phyloP scores from a whole-genome alignment of 2,329 filamentous ascomycete species.

The Metarhizium brunneum region DNA sequence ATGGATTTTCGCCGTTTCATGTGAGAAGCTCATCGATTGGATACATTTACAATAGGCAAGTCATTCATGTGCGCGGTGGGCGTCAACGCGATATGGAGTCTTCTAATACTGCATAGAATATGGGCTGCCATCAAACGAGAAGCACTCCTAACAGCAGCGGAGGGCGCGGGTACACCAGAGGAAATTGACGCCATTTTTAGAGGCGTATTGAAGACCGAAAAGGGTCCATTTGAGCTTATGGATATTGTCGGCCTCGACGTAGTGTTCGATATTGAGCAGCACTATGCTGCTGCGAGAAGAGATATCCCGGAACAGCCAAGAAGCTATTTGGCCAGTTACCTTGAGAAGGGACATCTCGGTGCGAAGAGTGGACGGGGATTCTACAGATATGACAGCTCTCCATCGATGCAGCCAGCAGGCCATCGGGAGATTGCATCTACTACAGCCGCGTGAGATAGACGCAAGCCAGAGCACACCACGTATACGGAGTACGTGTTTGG shows the following conservation, averaged over 20 bases:
- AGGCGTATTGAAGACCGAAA: conserved; percentile 19
- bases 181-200: conserved; percentile 23
- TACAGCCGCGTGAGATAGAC: background rate
- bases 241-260: conserved; percentile 22
- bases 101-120: conserved; percentile 12
- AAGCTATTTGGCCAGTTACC: conserved; percentile 14
- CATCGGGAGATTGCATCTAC: background rate
- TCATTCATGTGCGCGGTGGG: background rate
- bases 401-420: background rate
- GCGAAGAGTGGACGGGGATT: conserved; percentile 21
- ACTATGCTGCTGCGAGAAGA: conserved; percentile 17
- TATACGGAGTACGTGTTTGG: background rate
- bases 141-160: conserved; percentile 19
- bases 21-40: conserved; percentile 21
- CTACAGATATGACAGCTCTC: conserved; percentile 8
- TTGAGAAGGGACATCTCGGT: conserved; percentile 17
- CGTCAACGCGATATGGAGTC: background rate
- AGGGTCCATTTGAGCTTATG: conserved; percentile 22
- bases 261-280: conserved; percentile 21
- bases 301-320: conserved; percentile 16
- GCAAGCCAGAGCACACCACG: background rate
- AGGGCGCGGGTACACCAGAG: conserved; percentile 19
- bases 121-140: conserved; percentile 24
- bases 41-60: conserved; percentile 21
- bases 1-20: conserved; percentile 21